A percentile compares a stretch with the other conserved stretches of the same genome.
phyloP scores from a whole-genome alignment of 1,139 yeast genomes.

The Hansenula lynferdii region DNA sequence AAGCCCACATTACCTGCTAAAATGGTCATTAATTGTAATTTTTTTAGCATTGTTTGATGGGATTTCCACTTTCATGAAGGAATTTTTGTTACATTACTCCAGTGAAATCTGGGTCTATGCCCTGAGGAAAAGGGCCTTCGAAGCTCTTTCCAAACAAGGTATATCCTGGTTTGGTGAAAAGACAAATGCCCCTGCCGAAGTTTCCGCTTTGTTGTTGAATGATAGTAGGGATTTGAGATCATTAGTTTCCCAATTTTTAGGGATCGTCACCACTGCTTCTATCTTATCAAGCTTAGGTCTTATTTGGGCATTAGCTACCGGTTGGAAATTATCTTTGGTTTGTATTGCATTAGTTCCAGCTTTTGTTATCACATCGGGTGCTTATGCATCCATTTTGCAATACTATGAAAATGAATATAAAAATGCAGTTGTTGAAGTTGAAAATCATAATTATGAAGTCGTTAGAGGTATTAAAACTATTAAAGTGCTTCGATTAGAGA shows the following conservation, averaged over 20 bases:
- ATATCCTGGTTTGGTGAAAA: conserved; percentile 46
- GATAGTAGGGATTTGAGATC: conserved; percentile 75
- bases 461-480: conserved; percentile 61
- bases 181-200: conserved; percentile 45
- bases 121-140: conserved; percentile 48
- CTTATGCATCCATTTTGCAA: conserved; percentile 49
- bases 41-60: conserved; percentile 62
- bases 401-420: conserved; percentile 57
- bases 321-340: conserved; percentile 85
- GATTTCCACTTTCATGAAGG: conserved; percentile 44
- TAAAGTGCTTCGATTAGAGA: conserved; percentile 46
- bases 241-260: conserved; percentile 56
- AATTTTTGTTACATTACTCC: conserved; percentile 45
- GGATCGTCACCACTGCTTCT: conserved; percentile 47
- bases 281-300: conserved; percentile 56
- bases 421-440: conserved; percentile 47
- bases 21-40: conserved; percentile 68
- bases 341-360: conserved; percentile 72
- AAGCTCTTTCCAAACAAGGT: conserved; percentile 46
- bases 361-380: conserved; percentile 43
- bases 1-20: conserved; percentile 31
- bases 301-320: conserved; percentile 72
- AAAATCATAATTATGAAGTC: conserved; percentile 54
- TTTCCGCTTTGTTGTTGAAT: conserved; percentile 67
- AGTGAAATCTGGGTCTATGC: conserved; percentile 66